A percentile compares a stretch with the other conserved stretches of the same genome.
These are phyloP conservation scores for Coniosporium apollinis DNA, from an alignment of 495 filamentous ascomycete genomes.

Conservation along the genomic window DNA sequence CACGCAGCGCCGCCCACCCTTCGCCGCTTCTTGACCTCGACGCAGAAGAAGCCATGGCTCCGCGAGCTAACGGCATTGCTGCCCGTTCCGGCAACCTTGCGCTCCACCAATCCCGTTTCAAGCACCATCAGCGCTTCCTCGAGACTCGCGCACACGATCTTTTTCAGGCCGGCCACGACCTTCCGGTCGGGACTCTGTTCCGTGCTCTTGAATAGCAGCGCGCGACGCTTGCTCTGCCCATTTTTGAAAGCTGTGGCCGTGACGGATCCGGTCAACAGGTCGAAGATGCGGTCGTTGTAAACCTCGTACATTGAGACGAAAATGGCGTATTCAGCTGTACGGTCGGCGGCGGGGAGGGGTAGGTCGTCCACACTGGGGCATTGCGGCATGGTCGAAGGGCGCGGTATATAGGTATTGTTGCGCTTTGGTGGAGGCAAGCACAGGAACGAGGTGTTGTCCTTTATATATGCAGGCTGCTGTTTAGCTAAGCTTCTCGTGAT, in stretches of 20 bases:
- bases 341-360: conserved; percentile 41
- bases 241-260: conserved; percentile 22
- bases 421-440: conserved; percentile 12
- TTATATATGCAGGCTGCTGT: conserved; percentile 16
- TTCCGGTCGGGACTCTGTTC: conserved; percentile 73
- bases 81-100: conserved; percentile 76
- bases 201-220: conserved; percentile 74
- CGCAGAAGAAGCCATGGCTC: conserved; percentile 91
- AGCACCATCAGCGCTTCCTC: conserved; percentile 81
- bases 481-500: conserved; percentile 21
- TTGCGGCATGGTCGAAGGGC: conserved; percentile 46
- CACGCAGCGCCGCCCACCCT: conserved; percentile 38
- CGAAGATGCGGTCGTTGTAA: conserved; percentile 96
- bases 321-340: conserved; percentile 68
- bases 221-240: conserved; percentile 43
- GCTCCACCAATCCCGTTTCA: conserved; percentile 74
- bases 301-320: conserved; percentile 97
- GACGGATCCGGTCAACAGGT: conserved; percentile 50
- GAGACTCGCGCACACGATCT: conserved; percentile 72
- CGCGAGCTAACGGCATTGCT: conserved; percentile 78
- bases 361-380: conserved; percentile 60
- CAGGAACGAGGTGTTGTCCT: conserved; percentile 32
- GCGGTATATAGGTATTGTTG: conserved; percentile 22
- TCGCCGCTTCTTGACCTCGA: conserved; percentile 77
- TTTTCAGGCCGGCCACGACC: conserved; percentile 78